phyloP scores from a whole-genome alignment of 176 grass and related monocot genomes.

The Avena sativa region DNA sequence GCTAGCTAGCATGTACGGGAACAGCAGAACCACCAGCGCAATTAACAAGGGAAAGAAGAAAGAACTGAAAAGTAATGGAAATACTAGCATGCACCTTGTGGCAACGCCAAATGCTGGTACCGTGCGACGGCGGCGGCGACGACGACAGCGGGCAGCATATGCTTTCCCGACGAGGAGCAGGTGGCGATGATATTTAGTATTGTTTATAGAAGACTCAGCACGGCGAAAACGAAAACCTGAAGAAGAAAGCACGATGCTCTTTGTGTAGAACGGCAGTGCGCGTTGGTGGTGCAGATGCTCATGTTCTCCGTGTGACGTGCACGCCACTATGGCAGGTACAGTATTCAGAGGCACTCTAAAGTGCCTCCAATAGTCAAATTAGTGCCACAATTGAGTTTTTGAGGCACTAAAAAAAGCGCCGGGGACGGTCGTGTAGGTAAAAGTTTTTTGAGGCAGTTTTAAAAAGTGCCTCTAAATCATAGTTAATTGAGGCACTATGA shows the following conservation, averaged over 20 bases:
- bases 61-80: neutral
- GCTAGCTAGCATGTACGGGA: neutral
- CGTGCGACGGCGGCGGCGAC: too few relatives aligned
- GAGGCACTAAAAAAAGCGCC: too few relatives aligned
- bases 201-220: neutral
- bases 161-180: neutral
- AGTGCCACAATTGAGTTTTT: too few relatives aligned
- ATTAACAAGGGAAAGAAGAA: neutral
- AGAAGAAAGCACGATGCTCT: neutral
- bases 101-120: neutral
- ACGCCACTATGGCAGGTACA: neutral
- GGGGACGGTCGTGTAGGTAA: too few relatives aligned
- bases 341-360: too few relatives aligned
- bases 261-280: neutral
- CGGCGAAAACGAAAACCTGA: neutral
- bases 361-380: too few relatives aligned
- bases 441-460: too few relatives aligned
- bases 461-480: too few relatives aligned
- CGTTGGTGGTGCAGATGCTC: constrained; percentile 7
- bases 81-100: neutral
- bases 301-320: neutral
- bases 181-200: constrained; percentile 1
- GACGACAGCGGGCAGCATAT: neutral
- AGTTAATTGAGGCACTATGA: too few relatives aligned
- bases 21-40: neutral